Percentiles rank a stretch among this genome's conserved stretches.
Evolutionary conservation across 768 basidiomycete genomes (phyloP).

Genomic region (Mycena capillaripes): DNA sequence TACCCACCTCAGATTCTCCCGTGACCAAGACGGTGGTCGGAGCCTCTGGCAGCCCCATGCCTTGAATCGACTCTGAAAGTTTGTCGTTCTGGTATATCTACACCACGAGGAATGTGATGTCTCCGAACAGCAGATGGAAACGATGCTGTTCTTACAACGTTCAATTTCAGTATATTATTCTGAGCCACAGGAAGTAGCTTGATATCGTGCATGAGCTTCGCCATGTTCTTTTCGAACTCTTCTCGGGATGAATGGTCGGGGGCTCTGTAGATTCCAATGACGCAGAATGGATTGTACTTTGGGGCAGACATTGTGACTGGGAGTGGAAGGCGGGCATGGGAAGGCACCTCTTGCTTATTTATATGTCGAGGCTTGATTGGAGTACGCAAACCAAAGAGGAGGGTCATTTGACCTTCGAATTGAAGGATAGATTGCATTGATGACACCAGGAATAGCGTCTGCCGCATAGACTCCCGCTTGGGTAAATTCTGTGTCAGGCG

Average conservation of each 20-base stretch:
- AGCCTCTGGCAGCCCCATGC: background rate
- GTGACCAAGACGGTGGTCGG: constrained; percentile 16
- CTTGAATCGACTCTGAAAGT: background rate
- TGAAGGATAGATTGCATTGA: background rate
- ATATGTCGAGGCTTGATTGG: background rate
- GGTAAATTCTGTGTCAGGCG: too few species aligned
- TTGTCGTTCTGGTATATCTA: constrained; percentile 21
- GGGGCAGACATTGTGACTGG: too few species aligned
- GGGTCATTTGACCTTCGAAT: background rate
- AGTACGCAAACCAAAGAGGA: background rate
- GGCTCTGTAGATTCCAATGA: constrained; percentile 17
- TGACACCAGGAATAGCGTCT: background rate
- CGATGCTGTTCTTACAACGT: background rate
- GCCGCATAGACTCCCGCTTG: background rate
- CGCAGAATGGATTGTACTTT: background rate
- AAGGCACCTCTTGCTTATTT: background rate
- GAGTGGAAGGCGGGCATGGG: background rate
- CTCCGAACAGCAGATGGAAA: background rate
- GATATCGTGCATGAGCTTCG: background rate
- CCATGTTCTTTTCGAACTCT: constrained; percentile 4
- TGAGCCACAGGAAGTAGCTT: background rate
- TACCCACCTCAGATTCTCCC: background rate
- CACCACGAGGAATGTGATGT: background rate
- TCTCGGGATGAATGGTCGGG: background rate
- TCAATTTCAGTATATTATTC: constrained; percentile 12